Base-by-base conservation (phyloP, 257 asterid genomes). In the Perilla frutescens region DNA sequence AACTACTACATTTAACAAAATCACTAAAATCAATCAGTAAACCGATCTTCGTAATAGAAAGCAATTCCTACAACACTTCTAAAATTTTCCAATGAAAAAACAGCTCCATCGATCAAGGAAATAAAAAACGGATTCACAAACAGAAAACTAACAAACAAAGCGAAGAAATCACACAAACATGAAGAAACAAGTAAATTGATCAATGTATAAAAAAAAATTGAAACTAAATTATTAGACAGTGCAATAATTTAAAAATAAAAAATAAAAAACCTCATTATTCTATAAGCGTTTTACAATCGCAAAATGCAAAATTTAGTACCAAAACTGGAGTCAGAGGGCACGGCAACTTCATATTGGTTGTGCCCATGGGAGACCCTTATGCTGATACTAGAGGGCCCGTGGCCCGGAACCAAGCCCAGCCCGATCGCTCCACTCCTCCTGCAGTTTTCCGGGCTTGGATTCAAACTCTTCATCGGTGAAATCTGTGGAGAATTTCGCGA, bases 311-410 rank as follows among this genome's bases (percentile, higher is more conserved):
- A 76, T 54, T 54, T 3, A 65, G 51, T 83, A 86, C 90, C 90
- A 68, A 81, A 83, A 40, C 39, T 83, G 67, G 88, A 81, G 66
- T 73, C 70, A 6, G 77, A 76, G 1, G 90, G 86, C 54, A 81
- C 79, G 7, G 55, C 62, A 67, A 83, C 76, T 66, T 77, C 78
- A 53, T 71, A 73, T 31, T 59, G 70, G 68, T 61, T 49, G 9
- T 11, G 76, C 8, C 79, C 86, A 63, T 81, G 66, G 14, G 71
- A 70, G 48, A 85, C 78, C 72, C 68, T 85, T 79, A 85, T 11
- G 76, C 37, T 76, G 54, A 79, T 11, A 40, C 36, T 62, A 34
- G 60, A 1, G 45, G 84, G 81, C 49, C 7, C 56, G 9, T 67
- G 79, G 65, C 78, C 76, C 45, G 81, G 74, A 39, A 63, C 29